Evolutionary conservation across 441 rosid genomes (phyloP), one percentile per base, ranked within the genome.

Genomic region (Viola pubescens): DNA sequence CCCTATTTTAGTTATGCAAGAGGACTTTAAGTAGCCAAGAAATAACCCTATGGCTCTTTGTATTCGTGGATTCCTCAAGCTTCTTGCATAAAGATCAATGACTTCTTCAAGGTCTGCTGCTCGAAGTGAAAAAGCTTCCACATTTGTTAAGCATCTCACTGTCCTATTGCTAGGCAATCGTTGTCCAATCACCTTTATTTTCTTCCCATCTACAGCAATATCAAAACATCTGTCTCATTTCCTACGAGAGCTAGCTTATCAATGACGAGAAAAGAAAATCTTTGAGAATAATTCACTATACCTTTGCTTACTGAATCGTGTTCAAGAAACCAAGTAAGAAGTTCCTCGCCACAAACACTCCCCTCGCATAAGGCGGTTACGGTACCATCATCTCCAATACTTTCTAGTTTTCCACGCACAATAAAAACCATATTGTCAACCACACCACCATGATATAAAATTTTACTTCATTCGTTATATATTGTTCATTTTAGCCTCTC

Each of bases 91-190:
- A 64, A 77, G 69, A 58, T 86, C 74, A 46, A 89, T 85, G 13
- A 88, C 98, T 67, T 87, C 94, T 88, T 91, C 85, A 26, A 87
- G 77, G 70, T 91, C 95, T 41, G 76, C 81, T 19, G 83, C 95
- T 51, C 79, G 73, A 61, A 89, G 89, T 37, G 91, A 82, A 73
- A 91, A 91, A 38, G 97, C 94, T 79, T 87, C 97, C 19, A 89
- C 95, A 47, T 91, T 83, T 48, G 86, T 75, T 71, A 85, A 55
- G 52, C 96, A 88, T 69, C 51, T 75, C 1, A 91, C 95, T 0
- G 39, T 77, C 74, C 96, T 78, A 68, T 66, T 73, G 75, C 95
- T 79, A 12, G 66, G 54, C 70, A 82, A 66, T 9, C 87, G 73
- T 54, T 76, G 81, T 37, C 87, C 78, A 4, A 77, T 65, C 47